Evolutionary conservation across 495 filamentous ascomycete species (phyloP).

Genomic region (Xylaria castorea): DNA sequence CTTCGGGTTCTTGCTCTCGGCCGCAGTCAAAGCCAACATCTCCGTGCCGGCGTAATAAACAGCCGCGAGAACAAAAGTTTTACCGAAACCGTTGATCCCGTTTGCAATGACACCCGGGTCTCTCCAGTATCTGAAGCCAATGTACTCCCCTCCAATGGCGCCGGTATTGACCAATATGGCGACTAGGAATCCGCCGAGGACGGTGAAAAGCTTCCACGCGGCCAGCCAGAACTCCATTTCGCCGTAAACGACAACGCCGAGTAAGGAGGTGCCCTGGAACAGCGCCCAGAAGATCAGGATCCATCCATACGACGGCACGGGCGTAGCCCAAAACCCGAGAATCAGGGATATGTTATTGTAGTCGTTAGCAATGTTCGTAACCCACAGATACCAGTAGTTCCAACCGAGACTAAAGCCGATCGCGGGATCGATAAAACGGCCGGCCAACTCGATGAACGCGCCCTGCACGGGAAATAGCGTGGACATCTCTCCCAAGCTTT

Average conservation of each 20-base stretch:
- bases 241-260: conserved; percentile 54
- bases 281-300: conserved; percentile 64
- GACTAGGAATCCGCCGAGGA: conserved; percentile 55
- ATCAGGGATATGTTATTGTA: conserved; percentile 39
- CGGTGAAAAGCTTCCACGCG: conserved; percentile 49
- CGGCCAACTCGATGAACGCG: conserved; percentile 63
- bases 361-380: conserved; percentile 55
- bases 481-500: conserved; percentile 65
- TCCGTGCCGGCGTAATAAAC: conserved; percentile 80
- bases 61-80: conserved; percentile 69
- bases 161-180: conserved; percentile 54
- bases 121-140: conserved; percentile 68
- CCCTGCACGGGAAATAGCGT: conserved; percentile 62
- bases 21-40: conserved; percentile 72
- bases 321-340: conserved; percentile 37
- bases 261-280: conserved; percentile 49
- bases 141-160: conserved; percentile 45
- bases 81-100: conserved; percentile 67
- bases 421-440: conserved; percentile 61
- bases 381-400: conserved; percentile 67
- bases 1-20: conserved; percentile 71
- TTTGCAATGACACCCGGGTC: conserved; percentile 68
- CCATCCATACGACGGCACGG: conserved; percentile 57
- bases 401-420: conserved; percentile 61
- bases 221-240: conserved; percentile 59